Evolutionary conservation across 768 basidiomycete species (phyloP).

Genomic region (Termitomyces sp.): DNA sequence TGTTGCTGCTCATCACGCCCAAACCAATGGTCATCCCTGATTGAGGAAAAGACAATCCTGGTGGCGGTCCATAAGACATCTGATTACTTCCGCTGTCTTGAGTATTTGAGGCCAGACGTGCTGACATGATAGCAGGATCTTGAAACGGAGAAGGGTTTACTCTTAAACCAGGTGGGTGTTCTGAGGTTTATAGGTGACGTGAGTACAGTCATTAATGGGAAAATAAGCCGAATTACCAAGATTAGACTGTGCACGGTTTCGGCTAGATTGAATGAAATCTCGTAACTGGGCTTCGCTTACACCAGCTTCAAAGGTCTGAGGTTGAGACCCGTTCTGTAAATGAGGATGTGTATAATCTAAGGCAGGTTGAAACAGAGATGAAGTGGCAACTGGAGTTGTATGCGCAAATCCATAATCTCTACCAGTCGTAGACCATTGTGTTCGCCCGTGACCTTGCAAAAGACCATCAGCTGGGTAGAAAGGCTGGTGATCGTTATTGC

Average conservation of each 20-base stretch:
- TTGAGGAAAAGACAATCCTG: conserved; percentile 50
- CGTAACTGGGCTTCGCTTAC: conserved; percentile 75
- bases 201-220: conserved; percentile 2
- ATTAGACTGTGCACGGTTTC: conserved; percentile 41
- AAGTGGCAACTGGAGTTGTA: conserved; percentile 24
- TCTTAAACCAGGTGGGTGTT: conserved; percentile 15
- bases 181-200: not conserved
- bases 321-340: conserved; percentile 44
- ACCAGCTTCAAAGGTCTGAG: conserved; percentile 48
- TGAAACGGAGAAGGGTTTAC: conserved; percentile 44
- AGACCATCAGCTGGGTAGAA: conserved; percentile 35
- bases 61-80: conserved; percentile 55
- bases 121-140: conserved; percentile 80
- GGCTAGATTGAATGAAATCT: conserved; percentile 68
- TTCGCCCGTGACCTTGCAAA: conserved; percentile 25
- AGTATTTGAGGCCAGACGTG: conserved; percentile 46
- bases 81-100: conserved; percentile 25
- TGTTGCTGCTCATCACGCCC: conserved; percentile 19
- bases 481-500: conserved; percentile 40
- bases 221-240: conserved; percentile 12
- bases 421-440: conserved; percentile 35
- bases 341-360: conserved; percentile 33
- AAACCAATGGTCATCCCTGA: conserved; percentile 19
- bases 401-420: conserved; percentile 40
- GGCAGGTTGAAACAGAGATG: conserved; percentile 43